Percentiles rank a stretch among this genome's conserved stretches.
Conservation (phyloP, 257 asterid species). For the Scutellaria barbata region DNA sequence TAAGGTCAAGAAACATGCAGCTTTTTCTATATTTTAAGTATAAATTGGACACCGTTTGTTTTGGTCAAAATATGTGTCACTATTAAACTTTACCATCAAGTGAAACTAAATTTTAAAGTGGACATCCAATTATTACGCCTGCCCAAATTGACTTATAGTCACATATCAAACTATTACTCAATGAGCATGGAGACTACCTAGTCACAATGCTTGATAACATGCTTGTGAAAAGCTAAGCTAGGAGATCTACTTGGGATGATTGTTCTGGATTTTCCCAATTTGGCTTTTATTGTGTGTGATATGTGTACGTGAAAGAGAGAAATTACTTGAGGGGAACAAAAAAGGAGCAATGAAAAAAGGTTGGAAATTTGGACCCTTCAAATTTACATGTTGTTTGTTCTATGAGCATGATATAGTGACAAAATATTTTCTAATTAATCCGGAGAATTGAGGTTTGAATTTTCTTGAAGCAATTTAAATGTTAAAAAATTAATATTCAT, state of each 20-base stretch:
- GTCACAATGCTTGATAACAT: constrained; percentile 51
- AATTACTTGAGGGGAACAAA: constrained; percentile 3
- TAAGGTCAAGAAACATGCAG: constrained; percentile 33
- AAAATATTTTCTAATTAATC: no score
- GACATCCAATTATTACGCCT: constrained; percentile 53
- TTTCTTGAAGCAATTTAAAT: no score
- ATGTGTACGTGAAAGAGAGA: background rate
- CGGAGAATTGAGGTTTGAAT: no score
- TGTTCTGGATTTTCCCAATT: constrained; percentile 38
- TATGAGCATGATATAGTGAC: no score
- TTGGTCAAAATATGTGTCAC: constrained; percentile 41
- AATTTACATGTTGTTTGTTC: background rate
- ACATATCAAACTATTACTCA: constrained; percentile 51
- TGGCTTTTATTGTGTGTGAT: constrained; percentile 11
- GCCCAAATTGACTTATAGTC: constrained; percentile 56
- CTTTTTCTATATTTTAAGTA: constrained; percentile 25
- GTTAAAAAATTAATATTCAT: no score
- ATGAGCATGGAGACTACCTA: constrained; percentile 53
- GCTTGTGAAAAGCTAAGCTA: constrained; percentile 71
- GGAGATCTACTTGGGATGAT: constrained; percentile 67
- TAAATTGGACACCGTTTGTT: constrained; percentile 17
- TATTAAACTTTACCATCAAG: background rate
- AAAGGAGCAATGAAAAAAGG: background rate
- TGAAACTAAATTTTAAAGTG: constrained; percentile 41
- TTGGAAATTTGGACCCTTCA: constrained; percentile 33